These are phyloP conservation scores for Fusarium nelsonii DNA, from an alignment of 2,329 filamentous ascomycete genomes.

Conservation along the genomic window DNA sequence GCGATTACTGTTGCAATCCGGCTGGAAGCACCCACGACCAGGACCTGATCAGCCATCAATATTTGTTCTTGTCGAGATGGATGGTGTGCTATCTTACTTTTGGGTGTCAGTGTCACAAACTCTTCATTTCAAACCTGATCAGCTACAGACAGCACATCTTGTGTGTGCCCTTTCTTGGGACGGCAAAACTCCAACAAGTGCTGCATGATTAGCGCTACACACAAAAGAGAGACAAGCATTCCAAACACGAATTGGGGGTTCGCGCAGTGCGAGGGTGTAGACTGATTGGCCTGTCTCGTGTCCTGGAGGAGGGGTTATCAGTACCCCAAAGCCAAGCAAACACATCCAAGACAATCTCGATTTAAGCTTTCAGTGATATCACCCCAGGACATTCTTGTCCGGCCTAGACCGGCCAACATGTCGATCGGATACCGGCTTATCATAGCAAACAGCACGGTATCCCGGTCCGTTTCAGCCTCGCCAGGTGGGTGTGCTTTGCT, in stretches of 20 bases:
- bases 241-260: constrained; percentile 15
- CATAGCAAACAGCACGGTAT: constrained; percentile 8
- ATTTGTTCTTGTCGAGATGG: neutral
- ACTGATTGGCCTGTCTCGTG: constrained; percentile 15
- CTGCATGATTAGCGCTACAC: constrained; percentile 30
- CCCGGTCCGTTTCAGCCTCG: constrained; percentile 22
- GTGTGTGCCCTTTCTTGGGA: constrained; percentile 2
- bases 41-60: neutral
- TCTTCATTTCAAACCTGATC: neutral
- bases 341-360: constrained; percentile 18
- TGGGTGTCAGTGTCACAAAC: neutral
- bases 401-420: constrained; percentile 15
- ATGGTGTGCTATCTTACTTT: constrained; percentile 12
- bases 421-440: constrained; percentile 29
- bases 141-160: neutral
- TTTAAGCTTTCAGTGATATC: constrained; percentile 31
- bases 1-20: neutral
- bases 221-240: constrained; percentile 9
- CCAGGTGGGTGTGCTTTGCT: neutral
- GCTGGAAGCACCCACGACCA: neutral
- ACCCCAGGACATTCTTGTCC: constrained; percentile 29
- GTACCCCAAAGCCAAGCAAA: constrained; percentile 3
- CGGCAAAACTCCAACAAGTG: constrained; percentile 21
- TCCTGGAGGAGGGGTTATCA: constrained; percentile 22
- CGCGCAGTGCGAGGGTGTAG: constrained; percentile 18